phyloP scores from a whole-genome alignment of 441 rosid genomes.

The Bruguiera hainesii region DNA sequence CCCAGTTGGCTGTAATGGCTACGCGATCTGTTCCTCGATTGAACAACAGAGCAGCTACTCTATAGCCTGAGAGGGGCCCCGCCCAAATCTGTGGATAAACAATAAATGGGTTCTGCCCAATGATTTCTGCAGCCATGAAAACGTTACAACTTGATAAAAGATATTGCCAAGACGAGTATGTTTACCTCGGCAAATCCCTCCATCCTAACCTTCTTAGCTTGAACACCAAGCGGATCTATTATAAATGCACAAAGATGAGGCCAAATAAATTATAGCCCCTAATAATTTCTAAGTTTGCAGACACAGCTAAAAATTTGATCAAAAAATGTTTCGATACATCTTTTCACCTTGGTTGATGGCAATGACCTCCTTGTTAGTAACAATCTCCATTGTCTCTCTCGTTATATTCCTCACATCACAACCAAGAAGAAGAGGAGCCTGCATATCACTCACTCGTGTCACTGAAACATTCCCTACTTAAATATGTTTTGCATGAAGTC shows the following conservation, averaged over 20 bases:
- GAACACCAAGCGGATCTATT: conserved; percentile 61
- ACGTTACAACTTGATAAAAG: neutral
- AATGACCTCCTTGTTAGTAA: conserved; percentile 37
- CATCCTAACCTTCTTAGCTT: conserved; percentile 54
- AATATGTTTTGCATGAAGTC: neutral
- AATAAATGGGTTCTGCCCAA: neutral
- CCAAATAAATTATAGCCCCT: too few species aligned
- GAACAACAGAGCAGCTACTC: conserved; percentile 45
- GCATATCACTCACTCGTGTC: conserved; percentile 1
- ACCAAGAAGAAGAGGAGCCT: conserved; percentile 59
- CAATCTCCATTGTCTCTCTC: conserved; percentile 19
- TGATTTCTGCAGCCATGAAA: neutral
- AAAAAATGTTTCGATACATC: neutral
- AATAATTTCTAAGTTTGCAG: too few species aligned
- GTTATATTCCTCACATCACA: conserved; percentile 44
- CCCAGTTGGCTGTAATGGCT: conserved; percentile 57
- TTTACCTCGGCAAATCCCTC: conserved; percentile 51
- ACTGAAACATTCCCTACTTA: neutral
- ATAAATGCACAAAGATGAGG: too few species aligned
- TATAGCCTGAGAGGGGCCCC: conserved; percentile 39
- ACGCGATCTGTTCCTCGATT: conserved; percentile 51
- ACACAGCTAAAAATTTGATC: neutral
- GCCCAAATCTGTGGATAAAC: conserved; percentile 46
- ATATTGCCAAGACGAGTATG: neutral
- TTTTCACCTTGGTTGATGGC: conserved; percentile 52